phyloP scores from a whole-genome alignment of 768 basidiomycete species.

The Tephrocybe sp. region DNA sequence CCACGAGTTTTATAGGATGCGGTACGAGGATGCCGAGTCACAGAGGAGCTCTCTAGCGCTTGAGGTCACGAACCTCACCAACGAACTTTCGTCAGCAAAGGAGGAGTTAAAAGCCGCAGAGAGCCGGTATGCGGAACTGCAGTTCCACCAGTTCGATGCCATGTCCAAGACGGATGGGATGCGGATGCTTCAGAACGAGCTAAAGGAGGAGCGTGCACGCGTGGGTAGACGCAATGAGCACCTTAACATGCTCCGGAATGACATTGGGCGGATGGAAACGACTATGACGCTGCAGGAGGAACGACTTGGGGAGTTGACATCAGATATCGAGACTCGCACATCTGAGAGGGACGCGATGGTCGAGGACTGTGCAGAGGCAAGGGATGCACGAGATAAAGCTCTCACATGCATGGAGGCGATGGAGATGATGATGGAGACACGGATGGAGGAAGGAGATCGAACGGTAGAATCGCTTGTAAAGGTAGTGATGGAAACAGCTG shows the following conservation, averaged over 20 bases:
- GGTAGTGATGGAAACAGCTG: slow-evolving; percentile 35
- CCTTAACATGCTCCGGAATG: slow-evolving; percentile 77
- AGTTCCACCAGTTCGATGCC: slow-evolving; percentile 62
- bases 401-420: slow-evolving; percentile 51
- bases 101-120: slow-evolving; percentile 56
- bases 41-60: slow-evolving; percentile 66
- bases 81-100: slow-evolving; percentile 52
- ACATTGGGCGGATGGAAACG: slow-evolving; percentile 71
- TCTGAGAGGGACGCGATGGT: slow-evolving; percentile 79
- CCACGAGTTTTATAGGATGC: slow-evolving; percentile 38
- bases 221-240: slow-evolving; percentile 68
- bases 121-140: slow-evolving; percentile 56
- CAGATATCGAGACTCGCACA: slow-evolving; percentile 62
- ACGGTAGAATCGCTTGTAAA: slow-evolving; percentile 35
- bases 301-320: slow-evolving; percentile 63
- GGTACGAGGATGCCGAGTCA: slow-evolving; percentile 56
- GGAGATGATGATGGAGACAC: slow-evolving; percentile 53
- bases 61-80: slow-evolving; percentile 59
- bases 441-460: slow-evolving; percentile 27
- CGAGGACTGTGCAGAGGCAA: slow-evolving; percentile 77
- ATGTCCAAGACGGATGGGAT: slow-evolving; percentile 59
- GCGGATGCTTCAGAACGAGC: slow-evolving; percentile 55
- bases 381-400: slow-evolving; percentile 70
- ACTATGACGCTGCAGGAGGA: slow-evolving; percentile 77
- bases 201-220: slow-evolving; percentile 66